Conservation (phyloP, 192 early-diverging fungal species). For the Entomortierella chlamydospora region DNA sequence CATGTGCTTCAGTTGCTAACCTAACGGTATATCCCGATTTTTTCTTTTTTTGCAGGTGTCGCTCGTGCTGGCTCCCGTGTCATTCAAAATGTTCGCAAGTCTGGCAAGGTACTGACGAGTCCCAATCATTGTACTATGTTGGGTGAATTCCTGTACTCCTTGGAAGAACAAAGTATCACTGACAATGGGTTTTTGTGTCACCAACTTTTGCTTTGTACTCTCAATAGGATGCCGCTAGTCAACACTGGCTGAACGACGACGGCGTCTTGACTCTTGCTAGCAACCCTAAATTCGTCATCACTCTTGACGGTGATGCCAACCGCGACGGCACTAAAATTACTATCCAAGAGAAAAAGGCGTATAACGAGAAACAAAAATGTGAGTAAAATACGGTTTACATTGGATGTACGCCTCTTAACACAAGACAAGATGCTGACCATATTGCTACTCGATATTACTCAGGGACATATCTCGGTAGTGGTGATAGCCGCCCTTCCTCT, state of each 20-base stretch:
- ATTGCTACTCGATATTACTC: background rate
- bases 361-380: slow-evolving; percentile 55
- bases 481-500: slow-evolving; percentile 20
- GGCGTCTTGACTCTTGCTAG: slow-evolving; percentile 51
- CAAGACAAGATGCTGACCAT: too few species aligned
- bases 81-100: slow-evolving; percentile 52
- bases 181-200: background rate
- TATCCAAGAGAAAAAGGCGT: slow-evolving; percentile 52
- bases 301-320: slow-evolving; percentile 44
- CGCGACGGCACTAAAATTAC: slow-evolving; percentile 47
- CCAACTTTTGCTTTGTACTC: background rate
- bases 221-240: slow-evolving; percentile 43
- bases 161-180: background rate
- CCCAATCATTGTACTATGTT: background rate
- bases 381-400: too few species aligned
- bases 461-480: slow-evolving; percentile 33
- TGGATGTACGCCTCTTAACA: too few species aligned
- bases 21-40: too few species aligned
- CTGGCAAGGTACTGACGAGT: slow-evolving; percentile 37
- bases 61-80: slow-evolving; percentile 43
- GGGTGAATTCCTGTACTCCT: background rate
- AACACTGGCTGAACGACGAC: slow-evolving; percentile 53
- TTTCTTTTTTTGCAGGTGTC: slow-evolving; percentile 23
- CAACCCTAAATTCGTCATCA: slow-evolving; percentile 50
- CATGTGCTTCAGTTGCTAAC: background rate